Base-by-base conservation (phyloP, 139 green algal genomes). In the Closterium sp. region DNA sequence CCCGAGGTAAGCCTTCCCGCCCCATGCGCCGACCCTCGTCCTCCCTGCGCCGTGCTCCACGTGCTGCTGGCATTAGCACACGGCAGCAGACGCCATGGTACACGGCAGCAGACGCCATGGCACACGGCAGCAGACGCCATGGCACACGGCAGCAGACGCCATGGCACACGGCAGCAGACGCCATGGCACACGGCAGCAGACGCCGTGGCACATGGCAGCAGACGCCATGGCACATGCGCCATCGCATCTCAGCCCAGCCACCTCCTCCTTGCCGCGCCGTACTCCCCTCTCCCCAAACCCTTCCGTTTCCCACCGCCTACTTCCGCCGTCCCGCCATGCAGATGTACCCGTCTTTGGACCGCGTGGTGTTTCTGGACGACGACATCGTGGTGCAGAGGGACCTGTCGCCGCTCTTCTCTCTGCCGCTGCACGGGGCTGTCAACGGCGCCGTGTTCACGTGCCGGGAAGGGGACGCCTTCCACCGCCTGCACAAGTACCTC, bases 361-460 rank as follows among this genome's bases (percentile, higher is more conserved):
- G 64, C 2, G 38, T 94, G 16, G 88, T 94, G 33, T 94, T 94
- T 36, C 38, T 94, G 83, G 91, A 94, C 19, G 91, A 94, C 34
- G 91, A 94, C 88, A 32, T 94, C 16, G 91, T 94, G 33, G 91
- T 94, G n/a, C 91, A 94, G 35, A 92, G 93, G 34, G 91, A 94
- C 88, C 66, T 94, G 21, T 55, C 69, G 0, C 88, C 88, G 36
- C 64, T 94, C 28, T 94, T 38, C 25, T 33, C 93, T 5, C 19
- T 94, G 64, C 33, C 33, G 12, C 81, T 94, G 87, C 33, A 93
- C 32, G 91, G 91, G 4, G 87, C 89, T 2, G 91, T 94, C 32
- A 91, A 92, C 34, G 91, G 91, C 2, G 91, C 91, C 33, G 88
- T 94, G 28, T 88, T 55, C 28, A 94, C 91, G 34, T 94, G 91